Evolutionary conservation across 78 protist species (phyloP).

Genomic region (Emiliania huxleyi): DNA sequence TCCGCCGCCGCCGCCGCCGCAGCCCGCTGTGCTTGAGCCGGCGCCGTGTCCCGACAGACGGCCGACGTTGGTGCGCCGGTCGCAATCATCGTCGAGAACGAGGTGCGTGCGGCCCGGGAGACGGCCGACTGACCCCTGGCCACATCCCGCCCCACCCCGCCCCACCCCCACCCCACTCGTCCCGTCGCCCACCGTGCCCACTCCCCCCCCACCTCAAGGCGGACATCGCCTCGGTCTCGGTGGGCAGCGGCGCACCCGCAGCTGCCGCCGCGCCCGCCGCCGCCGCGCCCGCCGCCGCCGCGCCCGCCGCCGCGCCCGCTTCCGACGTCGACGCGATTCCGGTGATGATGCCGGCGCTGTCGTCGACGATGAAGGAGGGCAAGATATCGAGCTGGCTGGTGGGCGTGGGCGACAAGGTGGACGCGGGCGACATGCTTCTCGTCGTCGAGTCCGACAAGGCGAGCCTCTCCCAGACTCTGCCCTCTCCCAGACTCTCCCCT

Average conservation of each 20-base stretch:
- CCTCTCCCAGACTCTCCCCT: too few relatives aligned
- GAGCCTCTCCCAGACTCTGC: too few relatives aligned
- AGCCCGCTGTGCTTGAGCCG: too few relatives aligned
- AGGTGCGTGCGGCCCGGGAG: too few relatives aligned
- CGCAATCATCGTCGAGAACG: neutral
- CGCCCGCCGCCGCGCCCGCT: neutral
- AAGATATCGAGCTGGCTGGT: neutral
- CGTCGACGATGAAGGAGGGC: constrained; percentile 11
- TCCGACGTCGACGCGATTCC: neutral
- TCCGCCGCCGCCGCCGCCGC: too few relatives aligned
- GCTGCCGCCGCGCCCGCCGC: neutral
- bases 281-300: neutral
- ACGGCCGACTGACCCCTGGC: too few relatives aligned
- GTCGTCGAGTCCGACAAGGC: constrained; percentile 48
- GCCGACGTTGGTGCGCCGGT: constrained; percentile 32
- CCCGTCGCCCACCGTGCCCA: too few relatives aligned
- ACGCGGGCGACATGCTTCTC: constrained; percentile 10
- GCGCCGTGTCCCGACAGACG: too few relatives aligned
- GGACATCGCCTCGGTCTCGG: constrained; percentile 6
- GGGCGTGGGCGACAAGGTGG: constrained; percentile 28
- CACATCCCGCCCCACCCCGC: too few relatives aligned
- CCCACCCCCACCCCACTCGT: too few relatives aligned
- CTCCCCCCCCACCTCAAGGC: too few relatives aligned
- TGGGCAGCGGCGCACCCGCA: neutral
- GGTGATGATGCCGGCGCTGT: constrained; percentile 10